Base-by-base conservation (phyloP, 2,329 filamentous ascomycete genomes). In the Epichloe coenophiala region DNA sequence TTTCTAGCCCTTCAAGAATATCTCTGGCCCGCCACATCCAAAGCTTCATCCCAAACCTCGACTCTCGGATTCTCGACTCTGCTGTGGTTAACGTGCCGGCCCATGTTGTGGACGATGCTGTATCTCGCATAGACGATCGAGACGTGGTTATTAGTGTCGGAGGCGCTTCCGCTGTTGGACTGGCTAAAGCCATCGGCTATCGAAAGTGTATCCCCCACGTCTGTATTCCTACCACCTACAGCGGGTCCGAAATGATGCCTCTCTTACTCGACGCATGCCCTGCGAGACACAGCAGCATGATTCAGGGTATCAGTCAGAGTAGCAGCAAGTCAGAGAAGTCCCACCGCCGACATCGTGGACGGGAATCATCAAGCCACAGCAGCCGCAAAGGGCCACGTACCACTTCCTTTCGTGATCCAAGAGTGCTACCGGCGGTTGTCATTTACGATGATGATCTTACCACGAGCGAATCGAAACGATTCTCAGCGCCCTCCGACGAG, bases 131-230 rank as follows among this genome's bases (percentile, higher is more conserved):
- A 5, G 49, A 59, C 5, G 65, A 64, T 4, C 73, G 74, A 17
- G 81, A 84, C 60, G 72, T 72, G 31, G 68, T 83, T 39, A 67
- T 83, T 43, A 81, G 76, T 40, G 76, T 84, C 53, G 81, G 81
- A 5, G 79, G 80, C 47, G 77, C 78, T 31, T 80, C 76, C 49
- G 81, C 79, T 2, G 77, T 80, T 48, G 78, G 77, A 2, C 63
- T 84, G 21, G 77, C 77, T 2, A 76, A 77, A 55, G 72, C 74
- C 1, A 71, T 81, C 48, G 71, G 70, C 45, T 64, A 74, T 45
- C 69, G 73, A 41, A 78, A 75, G 36, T 70, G 69, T 0, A 65
- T 80, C 36, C 75, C 75, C 19, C 77, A 81, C 58, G 72, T 81
- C 42, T 79, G 75, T 57, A 75, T 81, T 39, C 77, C 77, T 5